Evolutionary conservation across 768 basidiomycete species (phyloP), one percentile per base, ranked within the genome.

Genomic region (Trametes villosa): DNA sequence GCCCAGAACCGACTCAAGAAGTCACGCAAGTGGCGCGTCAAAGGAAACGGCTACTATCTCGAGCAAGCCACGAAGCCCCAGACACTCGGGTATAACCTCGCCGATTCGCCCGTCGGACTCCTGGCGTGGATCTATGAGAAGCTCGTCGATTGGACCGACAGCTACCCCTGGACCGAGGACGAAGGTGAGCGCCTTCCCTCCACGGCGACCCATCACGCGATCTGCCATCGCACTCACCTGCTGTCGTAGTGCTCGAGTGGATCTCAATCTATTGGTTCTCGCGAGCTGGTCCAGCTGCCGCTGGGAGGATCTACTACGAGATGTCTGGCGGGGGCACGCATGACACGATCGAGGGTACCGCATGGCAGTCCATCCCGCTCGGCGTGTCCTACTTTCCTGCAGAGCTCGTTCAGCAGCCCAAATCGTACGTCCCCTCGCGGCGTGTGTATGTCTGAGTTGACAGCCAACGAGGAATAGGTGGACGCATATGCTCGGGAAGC

Each of bases 281-380:
- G 8, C 78, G 80, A 11, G 76, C 80, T 0, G 85, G 85, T 0
- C 85, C 87, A 7, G 77, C 84, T 2, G 83, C 86, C 0, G 81
- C 86, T 0, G 22, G 81, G 9, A 75, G 85, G 13, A 86, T 86
- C 20, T 88, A 87, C 69, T 86, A 81, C 65, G 87, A 88, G 65
- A 12, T 17, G 42, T 51, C 18, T 3, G 38, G 15, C 30, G 57
- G 54, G 3, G 5, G 33, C 8, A 24, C 40, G 48, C 18, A 42
- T n/a, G 33, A 56, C 13, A 27, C 18, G 15, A 18, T 15, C 29
- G 50, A 55, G 24, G 26, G 33, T 9, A 45, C 38, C 0, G 18
- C 47, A 29, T 45, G 62, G 60, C 65, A 58, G 38, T 18, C 59
- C 9, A 60, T 74, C 11, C 73, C 71, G 4, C 22, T 72, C 13